Base-by-base conservation (phyloP, 192 early-diverging fungal species). In the Coemansia sp. region DNA sequence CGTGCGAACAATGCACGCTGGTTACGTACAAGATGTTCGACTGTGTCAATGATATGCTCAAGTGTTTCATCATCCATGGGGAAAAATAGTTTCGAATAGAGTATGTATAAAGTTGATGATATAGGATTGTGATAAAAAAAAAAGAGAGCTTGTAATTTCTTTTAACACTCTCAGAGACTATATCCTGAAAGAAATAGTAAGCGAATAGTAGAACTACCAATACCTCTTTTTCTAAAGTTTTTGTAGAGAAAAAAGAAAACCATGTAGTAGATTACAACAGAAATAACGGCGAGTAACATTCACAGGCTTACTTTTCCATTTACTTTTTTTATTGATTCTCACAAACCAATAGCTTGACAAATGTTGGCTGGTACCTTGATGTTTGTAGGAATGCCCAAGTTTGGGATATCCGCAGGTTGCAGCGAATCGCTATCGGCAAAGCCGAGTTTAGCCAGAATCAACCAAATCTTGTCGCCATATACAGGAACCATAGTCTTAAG, bases 401-500 rank as follows among this genome's bases (percentile, higher is more conserved):
- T 42, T 0, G 72, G 76, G 27, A 78, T 66, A 12, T 29, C 22
- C 1, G 44, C 49, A 3, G 71, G 66, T 4, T 31, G 22, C 16
- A 67, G 5, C 2, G 24, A 24, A 2, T 18, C 20, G 5, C 9
- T 33, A 2, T 12, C 44, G 0, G 41, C 18, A 18, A 46, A 43
- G 2, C 75, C 75, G 33, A 72, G 73, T 38, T 74, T 74, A 7
- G 80, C 72, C 44, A 77, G 36, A 20, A 82, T 59, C 12, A 83
- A 76, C 80, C 80, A 83, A 2, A 78, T 46, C 47, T 78, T 78
- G 49, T 83, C 80, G 4, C 72, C 80, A 63, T 83, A 78, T 16
- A 57, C 66, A 16, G 75, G 80, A 18, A 67, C 67, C 80, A 83
- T 78, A 5, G 54, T 27, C 18, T n/a, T 66, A 3, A 83, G 71